Conservation (phyloP, 192 early-diverging fungal species). For the Spizellomyces sp. region DNA sequence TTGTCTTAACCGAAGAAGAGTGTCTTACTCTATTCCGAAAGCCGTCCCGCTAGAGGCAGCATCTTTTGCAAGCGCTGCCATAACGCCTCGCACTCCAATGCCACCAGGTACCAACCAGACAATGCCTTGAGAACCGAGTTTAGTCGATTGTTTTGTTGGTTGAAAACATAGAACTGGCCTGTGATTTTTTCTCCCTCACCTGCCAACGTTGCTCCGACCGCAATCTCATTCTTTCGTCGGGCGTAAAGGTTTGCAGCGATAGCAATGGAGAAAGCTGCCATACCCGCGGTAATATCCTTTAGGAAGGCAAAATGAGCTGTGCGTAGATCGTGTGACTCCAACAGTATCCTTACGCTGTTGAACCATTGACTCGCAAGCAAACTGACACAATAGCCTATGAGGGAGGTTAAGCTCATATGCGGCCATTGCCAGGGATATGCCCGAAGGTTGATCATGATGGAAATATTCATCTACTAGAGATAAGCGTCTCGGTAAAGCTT, state of each 20-base stretch:
- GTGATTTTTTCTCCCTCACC: slow-evolving; percentile 13
- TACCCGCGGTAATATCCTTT: slow-evolving; percentile 28
- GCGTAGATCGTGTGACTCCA: neutral
- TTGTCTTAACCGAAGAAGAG: neutral
- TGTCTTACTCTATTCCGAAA: slow-evolving; percentile 33
- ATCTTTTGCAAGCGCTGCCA: slow-evolving; percentile 16
- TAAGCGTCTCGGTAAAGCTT: neutral
- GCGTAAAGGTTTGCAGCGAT: slow-evolving; percentile 31
- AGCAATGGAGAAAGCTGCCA: slow-evolving; percentile 31
- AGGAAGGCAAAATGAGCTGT: neutral
- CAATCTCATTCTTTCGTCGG: slow-evolving; percentile 27
- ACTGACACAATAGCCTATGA: slow-evolving; percentile 17
- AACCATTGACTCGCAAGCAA: slow-evolving; percentile 25
- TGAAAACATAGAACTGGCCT: neutral
- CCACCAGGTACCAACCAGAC: slow-evolving; percentile 35
- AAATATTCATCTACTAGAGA: slow-evolving; percentile 26
- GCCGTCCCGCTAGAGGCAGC: slow-evolving; percentile 17
- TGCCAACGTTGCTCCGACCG: slow-evolving; percentile 22
- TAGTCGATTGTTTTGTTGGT: neutral
- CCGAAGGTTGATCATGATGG: slow-evolving; percentile 31
- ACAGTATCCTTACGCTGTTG: slow-evolving; percentile 12
- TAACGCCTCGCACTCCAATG: slow-evolving; percentile 30
- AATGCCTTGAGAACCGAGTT: slow-evolving; percentile 9
- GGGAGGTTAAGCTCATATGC: slow-evolving; percentile 27
- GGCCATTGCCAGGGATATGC: slow-evolving; percentile 35